phyloP scores from a whole-genome alignment of 2,329 filamentous ascomycete genomes.

The Trichoderma lentiforme region DNA sequence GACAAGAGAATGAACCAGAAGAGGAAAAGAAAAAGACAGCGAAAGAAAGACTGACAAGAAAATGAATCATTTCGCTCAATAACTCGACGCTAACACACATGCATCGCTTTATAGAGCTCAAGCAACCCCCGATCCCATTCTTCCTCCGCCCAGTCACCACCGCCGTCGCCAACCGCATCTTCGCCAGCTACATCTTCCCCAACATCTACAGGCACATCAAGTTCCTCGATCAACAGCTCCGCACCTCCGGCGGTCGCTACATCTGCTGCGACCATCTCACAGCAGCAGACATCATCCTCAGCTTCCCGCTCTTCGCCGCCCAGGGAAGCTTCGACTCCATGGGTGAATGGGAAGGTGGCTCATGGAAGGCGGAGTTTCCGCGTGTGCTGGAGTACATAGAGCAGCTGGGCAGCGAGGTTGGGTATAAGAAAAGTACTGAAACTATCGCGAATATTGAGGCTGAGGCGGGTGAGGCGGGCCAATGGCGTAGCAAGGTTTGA shows the following conservation, averaged over 20 bases:
- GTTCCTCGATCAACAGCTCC: slow-evolving; percentile 50
- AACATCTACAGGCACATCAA: slow-evolving; percentile 46
- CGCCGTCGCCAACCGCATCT: slow-evolving; percentile 41
- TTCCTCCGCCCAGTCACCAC: slow-evolving; percentile 51
- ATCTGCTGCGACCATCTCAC: slow-evolving; percentile 49
- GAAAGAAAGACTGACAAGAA: neutral
- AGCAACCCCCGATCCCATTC: slow-evolving; percentile 47
- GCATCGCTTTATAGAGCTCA: slow-evolving; percentile 37
- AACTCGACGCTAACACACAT: neutral
- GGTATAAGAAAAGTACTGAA: slow-evolving; percentile 46
- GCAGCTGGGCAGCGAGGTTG: slow-evolving; percentile 43
- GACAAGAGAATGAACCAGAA: neutral
- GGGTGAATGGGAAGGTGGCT: slow-evolving; percentile 41
- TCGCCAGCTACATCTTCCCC: slow-evolving; percentile 43
- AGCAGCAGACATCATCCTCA: slow-evolving; percentile 52
- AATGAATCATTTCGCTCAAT: neutral
- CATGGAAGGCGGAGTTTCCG: slow-evolving; percentile 40
- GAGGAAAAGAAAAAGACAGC: too few relatives aligned
- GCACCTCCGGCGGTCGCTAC: slow-evolving; percentile 44
- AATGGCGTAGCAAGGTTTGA: neutral
- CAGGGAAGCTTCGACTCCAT: slow-evolving; percentile 39
- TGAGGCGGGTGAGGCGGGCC: slow-evolving; percentile 25
- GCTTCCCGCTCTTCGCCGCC: slow-evolving; percentile 49
- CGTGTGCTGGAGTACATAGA: slow-evolving; percentile 47
- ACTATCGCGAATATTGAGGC: slow-evolving; percentile 51